These are phyloP conservation scores for Stropharia rugosoannulata DNA, from an alignment of 768 basidiomycete species.

Conservation along the genomic window DNA sequence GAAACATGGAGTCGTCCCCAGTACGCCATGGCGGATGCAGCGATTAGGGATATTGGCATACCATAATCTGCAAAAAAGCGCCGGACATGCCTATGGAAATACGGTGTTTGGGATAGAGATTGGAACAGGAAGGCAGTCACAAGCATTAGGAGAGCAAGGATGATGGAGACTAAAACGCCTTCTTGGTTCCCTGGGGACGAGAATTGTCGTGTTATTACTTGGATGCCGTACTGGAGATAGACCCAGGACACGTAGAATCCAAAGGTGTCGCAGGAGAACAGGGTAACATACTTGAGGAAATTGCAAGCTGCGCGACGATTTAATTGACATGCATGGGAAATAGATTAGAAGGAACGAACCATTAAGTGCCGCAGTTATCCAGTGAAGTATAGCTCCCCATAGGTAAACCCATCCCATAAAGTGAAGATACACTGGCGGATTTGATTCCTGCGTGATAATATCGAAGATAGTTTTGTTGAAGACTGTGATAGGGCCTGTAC, in stretches of 20 bases:
- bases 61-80: conserved; percentile 85
- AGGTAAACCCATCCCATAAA: conserved; percentile 93
- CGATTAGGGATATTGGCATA: conserved; percentile 85
- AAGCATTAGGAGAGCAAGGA: conserved; percentile 78
- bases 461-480: conserved; percentile 89
- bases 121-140: conserved; percentile 74
- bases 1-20: conserved; percentile 76
- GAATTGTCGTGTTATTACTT: conserved; percentile 79
- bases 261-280: conserved; percentile 90
- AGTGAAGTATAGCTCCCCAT: conserved; percentile 86
- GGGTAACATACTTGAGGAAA: conserved; percentile 82
- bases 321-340: background rate
- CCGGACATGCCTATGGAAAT: conserved; percentile 74
- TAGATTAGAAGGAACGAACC: conserved; percentile 40
- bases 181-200: conserved; percentile 27
- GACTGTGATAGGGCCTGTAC: conserved; percentile 83
- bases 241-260: conserved; percentile 93
- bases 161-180: conserved; percentile 61
- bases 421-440: conserved; percentile 75
- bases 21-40: conserved; percentile 75
- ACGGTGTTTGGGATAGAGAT: conserved; percentile 54
- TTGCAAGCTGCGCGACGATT: conserved; percentile 58
- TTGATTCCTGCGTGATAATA: conserved; percentile 55
- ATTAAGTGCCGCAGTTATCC: conserved; percentile 77
- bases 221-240: conserved; percentile 87